Percentiles rank a stretch among this genome's conserved stretches.
Evolutionary conservation across 768 basidiomycete species (phyloP).

Genomic region (Vararia minispora): DNA sequence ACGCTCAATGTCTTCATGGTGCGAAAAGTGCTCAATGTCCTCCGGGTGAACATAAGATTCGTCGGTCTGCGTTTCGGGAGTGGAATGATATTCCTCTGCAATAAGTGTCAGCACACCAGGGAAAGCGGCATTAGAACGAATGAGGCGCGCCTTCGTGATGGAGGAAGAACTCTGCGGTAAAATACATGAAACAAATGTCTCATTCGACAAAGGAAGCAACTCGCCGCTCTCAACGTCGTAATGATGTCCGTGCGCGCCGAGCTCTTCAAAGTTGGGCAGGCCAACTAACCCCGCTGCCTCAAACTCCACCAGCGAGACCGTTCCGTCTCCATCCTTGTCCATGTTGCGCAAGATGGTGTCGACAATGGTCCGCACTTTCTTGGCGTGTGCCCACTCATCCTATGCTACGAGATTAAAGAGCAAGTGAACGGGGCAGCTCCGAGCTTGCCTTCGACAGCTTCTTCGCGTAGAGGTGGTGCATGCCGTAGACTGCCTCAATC

Average conservation of each 20-base stretch:
- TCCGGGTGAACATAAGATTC: conserved; percentile 92
- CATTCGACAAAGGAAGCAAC: conserved; percentile 17
- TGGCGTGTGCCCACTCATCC: conserved; percentile 70
- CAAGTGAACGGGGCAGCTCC: not conserved
- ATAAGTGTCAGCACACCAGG: not conserved
- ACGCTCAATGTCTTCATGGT: conserved; percentile 78
- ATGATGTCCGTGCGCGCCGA: conserved; percentile 89
- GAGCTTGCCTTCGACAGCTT: conserved; percentile 56
- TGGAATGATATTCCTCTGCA: conserved; percentile 83
- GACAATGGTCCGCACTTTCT: conserved; percentile 74
- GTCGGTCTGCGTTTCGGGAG: conserved; percentile 96
- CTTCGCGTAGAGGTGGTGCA: conserved; percentile 84
- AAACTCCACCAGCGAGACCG: conserved; percentile 60
- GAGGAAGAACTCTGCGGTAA: conserved; percentile 70
- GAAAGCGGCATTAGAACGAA: not conserved
- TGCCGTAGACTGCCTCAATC: conserved; percentile 92
- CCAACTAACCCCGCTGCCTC: conserved; percentile 59
- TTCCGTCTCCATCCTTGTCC: conserved; percentile 69
- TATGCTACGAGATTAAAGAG: conserved; percentile 17
- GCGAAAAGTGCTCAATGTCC: conserved; percentile 83
- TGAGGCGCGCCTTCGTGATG: conserved; percentile 80
- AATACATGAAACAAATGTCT: conserved; percentile 3
- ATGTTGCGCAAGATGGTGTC: conserved; percentile 54
- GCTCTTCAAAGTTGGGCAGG: conserved; percentile 70
- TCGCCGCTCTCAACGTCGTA: conserved; percentile 85